Base-by-base conservation (phyloP, 768 basidiomycete genomes). In the Antrodiella citrinella region DNA sequence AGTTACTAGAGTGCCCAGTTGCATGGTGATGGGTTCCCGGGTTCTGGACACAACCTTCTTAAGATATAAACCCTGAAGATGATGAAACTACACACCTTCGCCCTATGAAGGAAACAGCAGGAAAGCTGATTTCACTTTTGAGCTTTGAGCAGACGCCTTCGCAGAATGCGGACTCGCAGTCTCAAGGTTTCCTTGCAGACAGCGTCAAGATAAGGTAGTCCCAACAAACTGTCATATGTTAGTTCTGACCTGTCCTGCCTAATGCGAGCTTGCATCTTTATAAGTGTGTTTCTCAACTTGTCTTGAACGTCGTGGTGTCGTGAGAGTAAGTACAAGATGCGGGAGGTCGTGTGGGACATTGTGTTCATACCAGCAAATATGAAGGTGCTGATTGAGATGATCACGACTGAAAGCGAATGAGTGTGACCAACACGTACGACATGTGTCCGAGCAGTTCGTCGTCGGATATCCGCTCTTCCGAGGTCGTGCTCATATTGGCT, bases 131-230 rank as follows among this genome's bases (percentile, higher is more conserved):
- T 35, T 15, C 30, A 35, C 30, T 15, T 35, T 35, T 15, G 15
- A 35, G 7, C 30, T 15, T 35, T 7, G 7, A 15, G 30, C 30
- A 7, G 15, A 35, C 30, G 15, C 15, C 30, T 15, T 35, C 30
- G 30, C 15, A 35, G 30, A 7, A 15, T 7, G 15, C 30, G 30
- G 15, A 35, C 60, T 54, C 30, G 59, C 57, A 62, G 46, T 15
- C 49, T 20, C 13, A 50, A 42, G 0, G 73, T 76, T 62, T 85
- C 84, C 2, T 76, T 72, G 4, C 81, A 71, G 3, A 84, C 74
- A 4, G 71, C 72, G 51, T 86, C 86, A 13, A 90, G 76, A 57
- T 83, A 86, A 0, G 82, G 75, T 3, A 91, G 39, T 0, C 48
- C 24, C 26, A 57, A 45, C 4, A 57, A 26, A 3, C 45, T 41